A percentile compares a stretch with the other conserved stretches of the same genome.
These are phyloP conservation scores for Wickerhamiella qilinensis DNA, from an alignment of 805 yeast genomes.

Conservation along the genomic window DNA sequence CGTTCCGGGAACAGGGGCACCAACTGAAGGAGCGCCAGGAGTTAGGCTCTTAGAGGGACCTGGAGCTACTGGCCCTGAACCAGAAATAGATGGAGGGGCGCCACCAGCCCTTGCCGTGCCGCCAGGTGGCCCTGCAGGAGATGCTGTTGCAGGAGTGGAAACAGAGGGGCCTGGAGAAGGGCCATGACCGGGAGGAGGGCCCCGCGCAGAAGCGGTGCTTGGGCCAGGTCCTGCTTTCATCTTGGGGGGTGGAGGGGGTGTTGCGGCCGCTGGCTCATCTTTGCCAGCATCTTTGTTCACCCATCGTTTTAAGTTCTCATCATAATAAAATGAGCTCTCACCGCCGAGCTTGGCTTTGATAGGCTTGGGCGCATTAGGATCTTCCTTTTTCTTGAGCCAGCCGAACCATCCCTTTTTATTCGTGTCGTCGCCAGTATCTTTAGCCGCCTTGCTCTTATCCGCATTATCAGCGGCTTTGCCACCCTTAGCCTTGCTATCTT, in stretches of 20 bases:
- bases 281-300: constrained; percentile 46
- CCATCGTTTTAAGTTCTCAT: constrained; percentile 78
- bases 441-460: constrained; percentile 12
- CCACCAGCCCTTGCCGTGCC: no score
- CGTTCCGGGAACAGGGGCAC: background rate
- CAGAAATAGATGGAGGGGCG: background rate
- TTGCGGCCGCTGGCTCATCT: constrained; percentile 29
- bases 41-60: background rate
- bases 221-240: constrained; percentile 19
- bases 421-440: constrained; percentile 12
- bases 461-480: constrained; percentile 14
- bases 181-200: background rate
- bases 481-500: constrained; percentile 11
- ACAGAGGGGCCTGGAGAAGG: constrained; percentile 27
- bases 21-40: background rate
- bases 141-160: constrained; percentile 20
- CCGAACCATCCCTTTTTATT: constrained; percentile 30
- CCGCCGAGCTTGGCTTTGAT: constrained; percentile 78
- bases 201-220: background rate
- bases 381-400: constrained; percentile 38
- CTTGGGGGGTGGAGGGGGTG: constrained; percentile 59
- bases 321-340: constrained; percentile 55
- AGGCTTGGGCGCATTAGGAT: constrained; percentile 47
- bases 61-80: background rate
- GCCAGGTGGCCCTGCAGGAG: background rate